Conservation (phyloP, 2,329 filamentous ascomycete genomes). For the Claviceps sp. region DNA sequence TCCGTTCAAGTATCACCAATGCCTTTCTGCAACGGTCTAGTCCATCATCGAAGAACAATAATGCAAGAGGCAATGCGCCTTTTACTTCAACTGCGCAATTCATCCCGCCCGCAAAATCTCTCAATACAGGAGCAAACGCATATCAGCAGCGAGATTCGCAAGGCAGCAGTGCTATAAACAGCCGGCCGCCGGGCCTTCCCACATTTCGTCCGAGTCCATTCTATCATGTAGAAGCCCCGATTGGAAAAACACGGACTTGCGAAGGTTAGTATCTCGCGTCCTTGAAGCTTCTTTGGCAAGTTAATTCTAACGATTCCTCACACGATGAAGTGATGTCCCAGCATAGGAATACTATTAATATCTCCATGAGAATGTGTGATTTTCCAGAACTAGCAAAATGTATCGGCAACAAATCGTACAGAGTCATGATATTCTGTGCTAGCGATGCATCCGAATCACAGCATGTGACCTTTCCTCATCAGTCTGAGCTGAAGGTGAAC, state of each 20-base stretch:
- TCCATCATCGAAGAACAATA: conserved; percentile 11
- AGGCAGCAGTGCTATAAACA: conserved; percentile 8
- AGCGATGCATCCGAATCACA: conserved; percentile 48
- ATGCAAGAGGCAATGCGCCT: conserved; percentile 2
- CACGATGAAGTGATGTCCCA: conserved; percentile 38
- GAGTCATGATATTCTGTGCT: conserved; percentile 76
- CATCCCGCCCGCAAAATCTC: conserved; percentile 11
- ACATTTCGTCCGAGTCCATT: conserved; percentile 67
- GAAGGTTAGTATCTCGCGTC: conserved; percentile 45
- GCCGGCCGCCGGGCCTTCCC: conserved; percentile 9
- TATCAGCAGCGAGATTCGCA: conserved; percentile 8
- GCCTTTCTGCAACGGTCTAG: conserved; percentile 17
- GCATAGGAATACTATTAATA: conserved; percentile 33
- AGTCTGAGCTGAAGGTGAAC: conserved; percentile 88
- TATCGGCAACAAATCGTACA: conserved; percentile 44
- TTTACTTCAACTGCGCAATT: conserved; percentile 4
- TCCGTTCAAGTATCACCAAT: conserved; percentile 29
- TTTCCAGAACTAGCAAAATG: conserved; percentile 41
- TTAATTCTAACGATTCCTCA: conserved; percentile 7
- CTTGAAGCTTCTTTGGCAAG: conserved; percentile 13
- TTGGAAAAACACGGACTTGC: conserved; percentile 54
- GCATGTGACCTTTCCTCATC: conserved; percentile 80
- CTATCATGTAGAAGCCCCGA: conserved; percentile 53
- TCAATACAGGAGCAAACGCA: conserved; percentile 6
- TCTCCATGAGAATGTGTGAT: conserved; percentile 35